Conservation (phyloP, 345 rosid species). For the Kandelia obovata region DNA sequence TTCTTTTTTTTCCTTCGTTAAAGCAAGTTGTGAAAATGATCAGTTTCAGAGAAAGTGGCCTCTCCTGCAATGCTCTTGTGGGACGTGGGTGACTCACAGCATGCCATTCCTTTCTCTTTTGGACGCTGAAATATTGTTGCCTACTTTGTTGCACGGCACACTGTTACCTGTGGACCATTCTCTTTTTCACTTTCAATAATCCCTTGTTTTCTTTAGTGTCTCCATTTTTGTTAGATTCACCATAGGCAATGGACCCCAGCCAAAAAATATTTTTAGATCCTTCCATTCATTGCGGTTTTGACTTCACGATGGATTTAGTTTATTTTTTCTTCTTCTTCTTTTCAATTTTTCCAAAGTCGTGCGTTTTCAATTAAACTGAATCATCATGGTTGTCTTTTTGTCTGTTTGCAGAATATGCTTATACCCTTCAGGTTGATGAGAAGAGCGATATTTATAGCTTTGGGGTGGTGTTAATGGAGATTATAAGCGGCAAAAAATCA, state of each 20-base stretch:
- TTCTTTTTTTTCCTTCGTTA: neutral
- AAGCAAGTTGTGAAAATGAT: neutral
- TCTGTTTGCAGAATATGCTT: conserved; percentile 67
- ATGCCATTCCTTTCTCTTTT: conserved; percentile 2
- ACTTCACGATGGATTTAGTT: conserved; percentile 1
- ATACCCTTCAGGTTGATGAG: conserved; percentile 88
- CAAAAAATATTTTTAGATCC: neutral
- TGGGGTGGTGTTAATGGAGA: conserved; percentile 88
- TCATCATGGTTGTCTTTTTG: neutral
- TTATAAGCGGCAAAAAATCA: conserved; percentile 70
- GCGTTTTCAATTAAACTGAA: neutral
- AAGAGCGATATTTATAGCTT: conserved; percentile 94
- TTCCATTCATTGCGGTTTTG: conserved; percentile 20
- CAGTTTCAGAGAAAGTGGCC: neutral
- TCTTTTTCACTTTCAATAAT: neutral
- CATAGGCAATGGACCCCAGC: conserved; percentile 23
- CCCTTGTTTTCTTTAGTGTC: neutral
- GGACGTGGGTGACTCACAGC: too few species aligned
- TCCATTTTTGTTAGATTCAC: conserved; percentile 1
- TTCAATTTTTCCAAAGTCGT: neutral
- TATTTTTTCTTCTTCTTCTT: too few species aligned
- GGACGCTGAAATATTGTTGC: too few species aligned
- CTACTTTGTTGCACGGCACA: conserved; percentile 5
- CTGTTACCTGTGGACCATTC: conserved; percentile 27
- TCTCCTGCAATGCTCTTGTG: neutral